Evolutionary conservation across 1,284 basidiomycete species (phyloP).

Genomic region (Moesziomyces sp.): DNA sequence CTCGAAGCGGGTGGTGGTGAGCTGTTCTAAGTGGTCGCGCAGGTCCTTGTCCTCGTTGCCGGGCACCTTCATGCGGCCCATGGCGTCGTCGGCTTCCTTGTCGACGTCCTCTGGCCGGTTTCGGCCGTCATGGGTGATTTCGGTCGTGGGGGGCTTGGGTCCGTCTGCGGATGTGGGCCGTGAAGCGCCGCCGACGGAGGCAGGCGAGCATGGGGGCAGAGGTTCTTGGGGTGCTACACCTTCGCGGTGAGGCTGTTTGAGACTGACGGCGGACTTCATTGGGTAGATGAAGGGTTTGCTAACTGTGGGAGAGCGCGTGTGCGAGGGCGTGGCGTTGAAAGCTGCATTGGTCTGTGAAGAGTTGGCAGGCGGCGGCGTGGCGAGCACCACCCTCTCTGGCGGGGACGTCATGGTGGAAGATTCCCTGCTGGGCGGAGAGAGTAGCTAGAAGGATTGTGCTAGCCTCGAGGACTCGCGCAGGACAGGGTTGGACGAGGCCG

Average conservation of each 20-base stretch:
- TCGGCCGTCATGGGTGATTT: conserved; percentile 28
- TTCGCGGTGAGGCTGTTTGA: conserved; percentile 42
- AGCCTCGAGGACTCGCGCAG: no score
- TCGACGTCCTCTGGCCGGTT: conserved; percentile 37
- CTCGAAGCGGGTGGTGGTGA: conserved; percentile 72
- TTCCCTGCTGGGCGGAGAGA: neutral
- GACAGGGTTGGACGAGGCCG: no score
- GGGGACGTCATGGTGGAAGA: conserved; percentile 31
- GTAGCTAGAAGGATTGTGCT: no score
- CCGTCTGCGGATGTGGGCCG: conserved; percentile 17
- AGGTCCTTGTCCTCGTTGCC: conserved; percentile 25
- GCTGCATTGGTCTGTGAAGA: conserved; percentile 7
- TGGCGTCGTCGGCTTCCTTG: conserved; percentile 27
- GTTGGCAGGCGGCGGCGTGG: conserved; percentile 9
- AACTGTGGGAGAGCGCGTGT: conserved; percentile 27
- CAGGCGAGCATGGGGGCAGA: neutral
- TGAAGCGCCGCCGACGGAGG: conserved; percentile 6
- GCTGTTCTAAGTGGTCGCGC: conserved; percentile 33
- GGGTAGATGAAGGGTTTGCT: conserved; percentile 61
- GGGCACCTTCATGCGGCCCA: conserved; percentile 34
- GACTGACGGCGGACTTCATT: conserved; percentile 58
- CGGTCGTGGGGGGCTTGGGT: conserved; percentile 3
- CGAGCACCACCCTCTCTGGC: conserved; percentile 4
- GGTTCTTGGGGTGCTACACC: conserved; percentile 13
- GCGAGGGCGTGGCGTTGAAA: conserved; percentile 17